phyloP scores from a whole-genome alignment of 345 rosid genomes.

The Eucalyptus microcorys region DNA sequence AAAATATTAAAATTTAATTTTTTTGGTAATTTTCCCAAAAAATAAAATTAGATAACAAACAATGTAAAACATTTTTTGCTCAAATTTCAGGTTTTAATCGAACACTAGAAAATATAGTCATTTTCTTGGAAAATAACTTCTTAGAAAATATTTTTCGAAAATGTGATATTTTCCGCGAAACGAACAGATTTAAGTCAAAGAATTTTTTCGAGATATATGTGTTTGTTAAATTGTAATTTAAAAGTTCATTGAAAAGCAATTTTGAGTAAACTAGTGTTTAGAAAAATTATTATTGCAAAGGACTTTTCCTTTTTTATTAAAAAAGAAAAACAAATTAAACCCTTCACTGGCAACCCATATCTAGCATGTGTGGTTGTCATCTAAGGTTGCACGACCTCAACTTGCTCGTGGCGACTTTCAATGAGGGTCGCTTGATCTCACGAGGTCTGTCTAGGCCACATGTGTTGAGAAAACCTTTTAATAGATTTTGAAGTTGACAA shows the following conservation, averaged over 20 bases:
- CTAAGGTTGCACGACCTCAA: neutral
- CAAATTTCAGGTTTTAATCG: accelerated
- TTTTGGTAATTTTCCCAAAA: no score
- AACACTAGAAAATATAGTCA: no score
- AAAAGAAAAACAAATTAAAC: no score
- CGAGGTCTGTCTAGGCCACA: neutral
- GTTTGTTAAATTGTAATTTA: neutral
- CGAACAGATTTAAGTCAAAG: accelerated
- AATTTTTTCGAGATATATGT: no score
- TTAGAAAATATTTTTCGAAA: no score
- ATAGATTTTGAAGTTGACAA: neutral
- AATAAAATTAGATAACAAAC: no score
- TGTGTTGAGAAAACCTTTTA: neutral
- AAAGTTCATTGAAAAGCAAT: neutral
- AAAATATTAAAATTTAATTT: no score
- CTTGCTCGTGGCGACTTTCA: neutral
- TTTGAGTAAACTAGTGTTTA: neutral
- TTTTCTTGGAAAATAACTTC: no score
- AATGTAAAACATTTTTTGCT: no score
- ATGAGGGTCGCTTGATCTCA: neutral
- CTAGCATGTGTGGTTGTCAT: neutral
- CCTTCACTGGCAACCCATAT: neutral
- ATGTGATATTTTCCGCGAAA: no score
- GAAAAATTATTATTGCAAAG: neutral
- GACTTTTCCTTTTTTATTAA: neutral